These are phyloP conservation scores for Pueraria montana DNA, from an alignment of 306 rosid genomes.

Conservation along the genomic window DNA sequence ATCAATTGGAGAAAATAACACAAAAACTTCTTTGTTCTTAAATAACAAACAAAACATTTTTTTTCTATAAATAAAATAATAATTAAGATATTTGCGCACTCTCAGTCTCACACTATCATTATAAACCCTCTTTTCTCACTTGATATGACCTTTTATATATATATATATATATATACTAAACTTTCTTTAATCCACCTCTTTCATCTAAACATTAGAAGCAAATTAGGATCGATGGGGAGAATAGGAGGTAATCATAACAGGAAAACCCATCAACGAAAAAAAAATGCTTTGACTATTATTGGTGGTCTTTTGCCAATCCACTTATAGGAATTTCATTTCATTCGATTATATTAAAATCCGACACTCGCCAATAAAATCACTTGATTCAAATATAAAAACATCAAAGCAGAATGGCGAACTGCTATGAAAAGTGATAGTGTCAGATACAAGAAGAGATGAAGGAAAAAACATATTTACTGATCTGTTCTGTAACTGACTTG, in stretches of 20 bases:
- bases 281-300: constrained; percentile 8
- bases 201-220: background rate
- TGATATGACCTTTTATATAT: no score
- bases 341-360: background rate
- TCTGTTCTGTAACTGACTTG: constrained; percentile 1
- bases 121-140: no score
- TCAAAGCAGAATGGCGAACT: constrained; percentile 2
- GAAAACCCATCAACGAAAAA: constrained; percentile 1
- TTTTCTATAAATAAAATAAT: no score
- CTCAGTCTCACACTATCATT: no score
- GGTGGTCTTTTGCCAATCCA: constrained; percentile 3
- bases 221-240: background rate
- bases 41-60: no score
- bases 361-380: constrained; percentile 8
- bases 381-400: constrained; percentile 9
- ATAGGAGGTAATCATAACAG: background rate
- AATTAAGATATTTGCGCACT: no score
- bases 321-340: background rate
- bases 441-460: background rate
- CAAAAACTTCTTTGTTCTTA: no score
- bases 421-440: background rate
- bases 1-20: no score
- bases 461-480: constrained; percentile 14
- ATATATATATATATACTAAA: no score
- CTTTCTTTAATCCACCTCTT: background rate